Evolutionary conservation across 768 basidiomycete genomes (phyloP), one percentile per base, ranked within the genome.

Genomic region (Termitomyces sp.): DNA sequence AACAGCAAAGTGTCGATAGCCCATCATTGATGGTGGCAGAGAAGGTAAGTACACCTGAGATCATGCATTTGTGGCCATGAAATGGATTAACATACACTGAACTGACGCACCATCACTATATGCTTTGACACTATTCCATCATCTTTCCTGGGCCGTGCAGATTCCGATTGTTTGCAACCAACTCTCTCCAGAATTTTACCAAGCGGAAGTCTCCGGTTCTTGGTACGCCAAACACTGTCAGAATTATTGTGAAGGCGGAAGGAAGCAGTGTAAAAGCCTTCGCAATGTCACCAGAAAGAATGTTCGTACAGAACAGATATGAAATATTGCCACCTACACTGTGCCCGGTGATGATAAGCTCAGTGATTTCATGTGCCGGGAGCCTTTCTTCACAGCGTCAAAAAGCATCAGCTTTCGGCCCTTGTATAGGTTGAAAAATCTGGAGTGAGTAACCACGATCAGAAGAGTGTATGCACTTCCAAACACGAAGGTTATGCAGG

Each of bases 241-340:
- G 65, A 56, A 75, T 78, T 10, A 85, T 32, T 14, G 51, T 66
- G 5, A 76, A 55, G 3, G 69, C 65, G n/a, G 69, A 51, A 22
- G 69, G 65, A 10, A 72, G n/a, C n/a, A n/a, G 62, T 7, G 27
- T 22, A n/a, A 37, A 69, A 30, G 13, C 1, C 30, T 22, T 5
- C 12, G 36, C 18, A 67, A 59, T 5, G 56, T 57, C 14, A 67
- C 69, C 68, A 6, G 71, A 55, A 37, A 86, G 68, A 20, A 83
- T 62, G 55, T 83, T 82, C 20, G 84, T 63, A 43, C 75, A 72
- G 43, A 83, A 71, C 24, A 86, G 69, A 67, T 81, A 82, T 16
- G 75, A 72, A n/a, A 86, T 64, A 22, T 77, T 76, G 22, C 74
- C 82, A 42, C 84, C 83, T 78, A 85, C 78, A 55, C 82, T 84